These are phyloP conservation scores for Allomyces macrogynus DNA, from an alignment of 192 early-diverging fungal genomes.

Conservation along the genomic window DNA sequence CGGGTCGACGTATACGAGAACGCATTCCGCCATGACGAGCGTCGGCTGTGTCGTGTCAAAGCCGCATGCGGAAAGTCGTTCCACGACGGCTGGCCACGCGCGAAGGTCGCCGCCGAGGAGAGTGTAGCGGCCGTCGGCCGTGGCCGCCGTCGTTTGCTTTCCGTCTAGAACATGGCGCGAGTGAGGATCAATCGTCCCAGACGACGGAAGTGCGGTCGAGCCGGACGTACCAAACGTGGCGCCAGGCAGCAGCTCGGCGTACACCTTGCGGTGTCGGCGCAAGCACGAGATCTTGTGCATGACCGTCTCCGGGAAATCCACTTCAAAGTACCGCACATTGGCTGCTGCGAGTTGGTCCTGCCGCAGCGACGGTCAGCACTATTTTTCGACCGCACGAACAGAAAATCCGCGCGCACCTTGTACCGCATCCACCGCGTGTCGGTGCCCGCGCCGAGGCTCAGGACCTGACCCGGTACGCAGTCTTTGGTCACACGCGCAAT, in stretches of 20 bases:
- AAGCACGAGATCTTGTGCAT: slow-evolving; percentile 53
- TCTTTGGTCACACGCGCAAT: slow-evolving; percentile 10
- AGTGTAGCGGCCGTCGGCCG: slow-evolving; percentile 43
- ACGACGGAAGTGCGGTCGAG: not conserved
- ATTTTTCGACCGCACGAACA: not conserved
- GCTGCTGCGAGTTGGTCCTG: slow-evolving; percentile 6
- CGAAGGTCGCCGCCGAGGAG: slow-evolving; percentile 67
- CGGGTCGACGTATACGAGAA: slow-evolving; percentile 71
- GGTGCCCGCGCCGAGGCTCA: slow-evolving; percentile 72
- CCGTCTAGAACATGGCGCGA: slow-evolving; percentile 1
- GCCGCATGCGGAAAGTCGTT: slow-evolving; percentile 29
- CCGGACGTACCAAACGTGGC: slow-evolving; percentile 13
- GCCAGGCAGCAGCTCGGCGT: slow-evolving; percentile 15
- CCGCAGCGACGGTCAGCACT: not conserved
- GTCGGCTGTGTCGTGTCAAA: slow-evolving; percentile 46
- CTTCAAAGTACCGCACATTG: slow-evolving; percentile 53
- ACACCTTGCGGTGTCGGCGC: slow-evolving; percentile 14
- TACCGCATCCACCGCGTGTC: slow-evolving; percentile 79
- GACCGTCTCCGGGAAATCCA: slow-evolving; percentile 80
- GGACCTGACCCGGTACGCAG: slow-evolving; percentile 35
- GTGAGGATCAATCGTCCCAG: not conserved
- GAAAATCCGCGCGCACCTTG: slow-evolving; percentile 20
- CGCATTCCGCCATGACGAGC: slow-evolving; percentile 81
- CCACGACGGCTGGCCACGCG: slow-evolving; percentile 30
- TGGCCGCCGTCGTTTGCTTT: slow-evolving; percentile 50